Percentiles rank a stretch among this genome's conserved stretches.
Evolutionary conservation across 2,329 filamentous ascomycete species (phyloP).

Genomic region (Neofusicoccum cordaticola): DNA sequence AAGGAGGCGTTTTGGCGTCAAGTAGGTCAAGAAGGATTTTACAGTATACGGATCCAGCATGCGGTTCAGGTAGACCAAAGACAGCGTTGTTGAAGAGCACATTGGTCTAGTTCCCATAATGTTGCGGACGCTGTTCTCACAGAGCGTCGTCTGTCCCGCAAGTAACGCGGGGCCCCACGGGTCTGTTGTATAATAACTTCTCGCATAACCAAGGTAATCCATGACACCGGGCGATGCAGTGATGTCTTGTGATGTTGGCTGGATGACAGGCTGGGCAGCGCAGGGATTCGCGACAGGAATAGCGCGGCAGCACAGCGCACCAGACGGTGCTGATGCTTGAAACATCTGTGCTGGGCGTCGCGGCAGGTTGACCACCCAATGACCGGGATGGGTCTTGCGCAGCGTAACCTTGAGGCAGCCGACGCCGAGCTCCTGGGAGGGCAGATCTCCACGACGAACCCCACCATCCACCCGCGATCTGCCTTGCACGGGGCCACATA

Average conservation of each 20-base stretch:
- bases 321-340: background rate
- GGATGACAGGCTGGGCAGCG: background rate
- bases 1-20: slow-evolving; percentile 15
- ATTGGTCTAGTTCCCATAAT: no score
- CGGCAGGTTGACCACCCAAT: background rate
- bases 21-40: slow-evolving; percentile 4
- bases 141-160: no score
- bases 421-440: background rate
- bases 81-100: background rate
- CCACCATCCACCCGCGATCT: background rate
- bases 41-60: background rate
- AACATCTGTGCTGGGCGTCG: background rate
- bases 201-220: no score
- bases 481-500: background rate
- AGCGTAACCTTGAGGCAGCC: slow-evolving; percentile 5
- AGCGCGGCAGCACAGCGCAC: background rate
- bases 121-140: no score
- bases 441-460: background rate
- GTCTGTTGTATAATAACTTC: no score
- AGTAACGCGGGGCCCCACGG: no score
- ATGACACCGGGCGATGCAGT: no score
- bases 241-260: background rate
- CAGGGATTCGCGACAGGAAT: background rate
- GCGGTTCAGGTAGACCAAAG: background rate
- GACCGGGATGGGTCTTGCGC: background rate